Base-by-base conservation (phyloP, 805 yeast species). In the Candida nitratophila region DNA sequence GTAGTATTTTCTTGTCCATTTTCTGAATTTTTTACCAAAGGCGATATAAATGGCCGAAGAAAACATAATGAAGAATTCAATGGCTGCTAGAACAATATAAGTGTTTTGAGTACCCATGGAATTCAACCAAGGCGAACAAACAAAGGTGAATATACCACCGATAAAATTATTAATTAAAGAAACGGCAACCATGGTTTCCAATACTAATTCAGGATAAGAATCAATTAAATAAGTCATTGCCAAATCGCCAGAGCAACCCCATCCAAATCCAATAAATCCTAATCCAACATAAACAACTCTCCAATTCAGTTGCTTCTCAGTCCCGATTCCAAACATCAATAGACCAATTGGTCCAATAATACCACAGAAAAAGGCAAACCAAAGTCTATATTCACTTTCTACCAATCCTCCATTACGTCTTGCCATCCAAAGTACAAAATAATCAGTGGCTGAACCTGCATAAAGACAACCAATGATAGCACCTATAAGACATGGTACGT, bases 131-230 rank as follows among this genome's bases (percentile, higher is more conserved):
- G 75, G 69, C 0, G 84, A 77, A 51, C 86, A 80, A 3, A 78
- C 75, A 63, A 81, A 81, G 0, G 86, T 81, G 56, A 81, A 81
- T 33, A 79, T 65, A 54, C 84, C 77, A 8, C 83, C 83, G 48
- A 80, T 69, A 40, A 76, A 60, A 57, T 81, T 81, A 62, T 79
- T 79, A 50, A 81, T 79, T 39, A 81, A 73, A 6, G 77, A 60
- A 16, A 81, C 84, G 31, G 81, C 82, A 14, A 78, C 83, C 77
- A 81, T 73, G 43, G 81, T 76, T 59, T 81, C 86, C 47, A 81
- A 64, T 33, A 80, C 79, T 65, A 81, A 67, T 36, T 79, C 83
- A 1, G 84, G 83, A 50, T 81, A 81, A 4, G 80, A 69, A 53
- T 80, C 86, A 78, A 81, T 79, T 43, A 79, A 67, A 50, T 81